Percentiles rank a stretch among this genome's conserved stretches.
phyloP scores from a whole-genome alignment of 768 basidiomycete species.

The Lyophyllum semitale region DNA sequence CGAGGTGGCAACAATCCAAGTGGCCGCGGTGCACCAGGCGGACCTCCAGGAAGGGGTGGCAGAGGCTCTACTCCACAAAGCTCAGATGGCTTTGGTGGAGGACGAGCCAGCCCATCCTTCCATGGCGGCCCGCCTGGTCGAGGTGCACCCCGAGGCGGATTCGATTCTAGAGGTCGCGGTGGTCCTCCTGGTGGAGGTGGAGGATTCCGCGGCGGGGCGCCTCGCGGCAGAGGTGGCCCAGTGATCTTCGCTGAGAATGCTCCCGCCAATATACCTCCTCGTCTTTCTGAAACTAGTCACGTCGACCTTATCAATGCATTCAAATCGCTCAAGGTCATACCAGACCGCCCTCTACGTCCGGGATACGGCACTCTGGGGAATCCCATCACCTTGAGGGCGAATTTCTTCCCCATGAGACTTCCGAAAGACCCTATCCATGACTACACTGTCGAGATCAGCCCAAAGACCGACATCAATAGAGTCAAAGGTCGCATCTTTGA shows the following conservation, averaged over 20 bases:
- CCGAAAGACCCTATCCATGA: constrained; percentile 52
- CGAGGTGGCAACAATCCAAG: constrained; percentile 1
- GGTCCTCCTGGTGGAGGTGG: constrained; percentile 24
- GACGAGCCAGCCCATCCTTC: constrained; percentile 19
- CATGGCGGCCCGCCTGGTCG: constrained; percentile 23
- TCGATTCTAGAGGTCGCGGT: constrained; percentile 21
- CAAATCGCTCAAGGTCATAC: constrained; percentile 30
- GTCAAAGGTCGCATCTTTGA: constrained; percentile 55
- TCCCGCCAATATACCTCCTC: constrained; percentile 35
- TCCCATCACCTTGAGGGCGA: constrained; percentile 54
- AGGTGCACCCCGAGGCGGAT: constrained; percentile 22
- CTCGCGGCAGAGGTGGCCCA: constrained; percentile 30
- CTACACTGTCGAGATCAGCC: constrained; percentile 54
- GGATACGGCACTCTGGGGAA: constrained; percentile 56
- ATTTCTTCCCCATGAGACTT: constrained; percentile 60
- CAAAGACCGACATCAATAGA: constrained; percentile 44
- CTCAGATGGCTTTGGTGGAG: constrained; percentile 17
- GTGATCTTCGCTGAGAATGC: constrained; percentile 39
- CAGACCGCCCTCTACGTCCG: constrained; percentile 51
- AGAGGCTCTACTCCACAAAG: constrained; percentile 14
- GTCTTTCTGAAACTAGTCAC: constrained; percentile 34
- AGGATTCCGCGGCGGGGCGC: constrained; percentile 21
- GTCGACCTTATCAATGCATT: constrained; percentile 40
- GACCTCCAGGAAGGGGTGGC: constrained; percentile 18
- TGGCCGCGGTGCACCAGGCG: constrained; percentile 10